These are phyloP conservation scores for Ophiostoma himal-ulmi DNA, from an alignment of 2,329 filamentous ascomycete species.

Conservation along the genomic window DNA sequence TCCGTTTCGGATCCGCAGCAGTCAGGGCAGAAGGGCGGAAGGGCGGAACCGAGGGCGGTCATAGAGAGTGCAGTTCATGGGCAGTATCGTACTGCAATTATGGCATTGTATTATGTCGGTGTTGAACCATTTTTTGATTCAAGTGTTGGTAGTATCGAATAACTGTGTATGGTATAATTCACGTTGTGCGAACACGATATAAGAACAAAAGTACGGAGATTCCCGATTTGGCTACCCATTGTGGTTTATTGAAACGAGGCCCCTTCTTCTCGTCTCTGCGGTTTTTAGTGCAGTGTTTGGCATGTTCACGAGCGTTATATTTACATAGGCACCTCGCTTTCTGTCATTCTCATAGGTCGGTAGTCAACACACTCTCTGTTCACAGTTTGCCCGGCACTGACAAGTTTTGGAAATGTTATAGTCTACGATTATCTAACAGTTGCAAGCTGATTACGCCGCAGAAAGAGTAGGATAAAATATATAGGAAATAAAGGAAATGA, in stretches of 20 bases:
- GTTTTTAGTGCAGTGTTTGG: not conserved
- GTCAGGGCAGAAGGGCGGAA: not conserved
- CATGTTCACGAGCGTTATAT: no score
- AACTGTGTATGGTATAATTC: not conserved
- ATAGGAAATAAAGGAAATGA: no score
- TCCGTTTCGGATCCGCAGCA: not conserved
- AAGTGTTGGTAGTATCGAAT: not conserved
- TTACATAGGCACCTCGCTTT: no score
- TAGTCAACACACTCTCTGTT: no score
- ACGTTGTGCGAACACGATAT: not conserved
- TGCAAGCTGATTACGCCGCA: no score
- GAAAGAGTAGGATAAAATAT: no score
- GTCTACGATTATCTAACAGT: no score
- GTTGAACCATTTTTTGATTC: not conserved
- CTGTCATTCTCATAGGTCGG: no score
- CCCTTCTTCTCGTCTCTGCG: not conserved
- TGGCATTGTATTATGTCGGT: not conserved
- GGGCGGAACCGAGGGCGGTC: no score
- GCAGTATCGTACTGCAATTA: not conserved
- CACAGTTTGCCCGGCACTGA: no score
- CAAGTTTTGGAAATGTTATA: no score
- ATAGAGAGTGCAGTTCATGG: not conserved
- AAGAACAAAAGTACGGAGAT: not conserved
- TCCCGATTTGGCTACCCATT: not conserved
- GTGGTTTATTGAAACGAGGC: not conserved